Evolutionary conservation across 1,284 basidiomycete species (phyloP).

Genomic region (Austroboletus rostrupii): DNA sequence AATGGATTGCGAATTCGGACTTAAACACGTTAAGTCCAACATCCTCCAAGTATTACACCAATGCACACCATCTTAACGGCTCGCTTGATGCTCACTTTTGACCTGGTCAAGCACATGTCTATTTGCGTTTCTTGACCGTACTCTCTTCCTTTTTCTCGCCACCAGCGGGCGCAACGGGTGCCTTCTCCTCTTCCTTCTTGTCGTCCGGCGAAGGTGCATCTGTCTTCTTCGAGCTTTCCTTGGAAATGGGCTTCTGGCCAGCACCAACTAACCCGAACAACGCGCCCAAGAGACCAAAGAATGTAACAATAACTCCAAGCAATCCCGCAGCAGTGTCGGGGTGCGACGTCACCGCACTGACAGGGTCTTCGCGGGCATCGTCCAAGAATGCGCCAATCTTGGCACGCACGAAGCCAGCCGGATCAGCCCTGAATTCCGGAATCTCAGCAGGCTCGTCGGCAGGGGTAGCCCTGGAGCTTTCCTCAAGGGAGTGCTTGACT

Average conservation of each 20-base stretch:
- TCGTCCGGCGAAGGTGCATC: slow-evolving; percentile 60
- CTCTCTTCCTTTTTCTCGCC: slow-evolving; percentile 54
- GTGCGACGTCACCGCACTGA: slow-evolving; percentile 73
- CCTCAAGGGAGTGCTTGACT: slow-evolving; percentile 75
- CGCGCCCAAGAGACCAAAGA: slow-evolving; percentile 80
- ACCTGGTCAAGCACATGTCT: slow-evolving; percentile 6
- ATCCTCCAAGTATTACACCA: slow-evolving; percentile 12
- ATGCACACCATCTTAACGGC: neutral
- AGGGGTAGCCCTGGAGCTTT: slow-evolving; percentile 41
- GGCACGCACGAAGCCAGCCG: slow-evolving; percentile 73
- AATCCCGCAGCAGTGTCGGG: slow-evolving; percentile 84
- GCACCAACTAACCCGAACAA: slow-evolving; percentile 76
- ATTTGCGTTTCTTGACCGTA: slow-evolving; percentile 31
- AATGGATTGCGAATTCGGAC: slow-evolving; percentile 1
- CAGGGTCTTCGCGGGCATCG: slow-evolving; percentile 66
- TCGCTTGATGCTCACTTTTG: slow-evolving; percentile 6
- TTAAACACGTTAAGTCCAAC: slow-evolving; percentile 1
- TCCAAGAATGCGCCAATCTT: slow-evolving; percentile 75
- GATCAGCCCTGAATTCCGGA: slow-evolving; percentile 66
- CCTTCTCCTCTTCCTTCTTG: slow-evolving; percentile 61
- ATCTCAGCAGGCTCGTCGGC: slow-evolving; percentile 47
- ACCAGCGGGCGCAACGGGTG: slow-evolving; percentile 66
- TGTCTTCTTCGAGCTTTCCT: slow-evolving; percentile 69
- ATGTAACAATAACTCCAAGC: slow-evolving; percentile 65
- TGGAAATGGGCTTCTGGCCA: slow-evolving; percentile 65